Conservation (phyloP, 495 filamentous ascomycete species). For the Oidiodendron maius region DNA sequence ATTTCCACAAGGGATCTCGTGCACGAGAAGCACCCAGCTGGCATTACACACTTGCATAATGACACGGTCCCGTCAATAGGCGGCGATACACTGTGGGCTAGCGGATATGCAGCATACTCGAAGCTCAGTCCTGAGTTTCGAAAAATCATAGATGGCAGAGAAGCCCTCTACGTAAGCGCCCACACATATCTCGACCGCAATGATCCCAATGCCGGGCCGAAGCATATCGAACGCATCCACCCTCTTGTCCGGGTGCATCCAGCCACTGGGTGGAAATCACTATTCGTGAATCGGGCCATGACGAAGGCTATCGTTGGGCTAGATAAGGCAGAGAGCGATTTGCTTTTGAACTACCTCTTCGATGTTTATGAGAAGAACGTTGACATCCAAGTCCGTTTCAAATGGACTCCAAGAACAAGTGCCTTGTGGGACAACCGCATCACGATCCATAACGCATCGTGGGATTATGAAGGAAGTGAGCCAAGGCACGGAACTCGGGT, state of each 20-base stretch:
- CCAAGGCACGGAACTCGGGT: slow-evolving; percentile 55
- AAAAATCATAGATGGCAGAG: slow-evolving; percentile 62
- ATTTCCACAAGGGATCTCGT: slow-evolving; percentile 45
- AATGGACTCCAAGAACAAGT: slow-evolving; percentile 58
- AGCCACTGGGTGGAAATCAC: slow-evolving; percentile 72
- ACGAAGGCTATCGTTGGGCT: slow-evolving; percentile 61
- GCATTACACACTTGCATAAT: slow-evolving; percentile 64
- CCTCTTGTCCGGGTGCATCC: slow-evolving; percentile 68
- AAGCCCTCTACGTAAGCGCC: slow-evolving; percentile 60
- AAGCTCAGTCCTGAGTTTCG: slow-evolving; percentile 66
- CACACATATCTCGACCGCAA: slow-evolving; percentile 63
- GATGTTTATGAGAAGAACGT: slow-evolving; percentile 66
- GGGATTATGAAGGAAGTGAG: slow-evolving; percentile 45
- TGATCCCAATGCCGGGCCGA: slow-evolving; percentile 53
- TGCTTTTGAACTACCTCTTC: slow-evolving; percentile 58
- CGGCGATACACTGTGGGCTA: slow-evolving; percentile 69
- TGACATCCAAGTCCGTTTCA: slow-evolving; percentile 65
- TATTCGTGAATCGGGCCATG: slow-evolving; percentile 62
- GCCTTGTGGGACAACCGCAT: slow-evolving; percentile 80
- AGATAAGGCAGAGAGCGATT: slow-evolving; percentile 54
- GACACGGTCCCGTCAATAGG: slow-evolving; percentile 59
- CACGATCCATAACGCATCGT: slow-evolving; percentile 65
- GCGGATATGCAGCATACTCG: slow-evolving; percentile 64
- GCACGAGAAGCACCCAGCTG: slow-evolving; percentile 64
- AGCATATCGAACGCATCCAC: slow-evolving; percentile 58